Evolutionary conservation across 805 yeast genomes (phyloP), one percentile per base, ranked within the genome.

Genomic region (Gaillardinia entomophila): DNA sequence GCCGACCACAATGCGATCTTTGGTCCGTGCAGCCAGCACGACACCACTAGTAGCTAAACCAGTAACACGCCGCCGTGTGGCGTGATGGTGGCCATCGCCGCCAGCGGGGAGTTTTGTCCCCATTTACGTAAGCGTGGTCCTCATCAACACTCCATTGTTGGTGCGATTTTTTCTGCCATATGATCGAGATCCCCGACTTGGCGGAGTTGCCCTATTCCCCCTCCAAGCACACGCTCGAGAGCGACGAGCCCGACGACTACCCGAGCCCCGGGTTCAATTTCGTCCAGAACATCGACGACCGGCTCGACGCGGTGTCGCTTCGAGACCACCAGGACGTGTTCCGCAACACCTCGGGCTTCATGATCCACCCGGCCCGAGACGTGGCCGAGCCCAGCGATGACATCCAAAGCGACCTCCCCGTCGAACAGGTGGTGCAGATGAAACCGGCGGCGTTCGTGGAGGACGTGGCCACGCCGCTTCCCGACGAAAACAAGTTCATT

Each of bases 121-220:
- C n/a, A n/a, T n/a, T n/a, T n/a, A n/a, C n/a, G n/a, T n/a, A n/a
- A n/a, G n/a, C n/a, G n/a, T n/a, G n/a, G n/a, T n/a, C n/a, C n/a
- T n/a, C n/a, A n/a, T n/a, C n/a, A n/a, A n/a, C n/a, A n/a, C n/a
- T n/a, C n/a, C n/a, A n/a, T n/a, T n/a, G n/a, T n/a, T n/a, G n/a
- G n/a, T n/a, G n/a, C n/a, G n/a, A n/a, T n/a, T n/a, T n/a, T n/a
- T n/a, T n/a, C n/a, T n/a, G 22, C 24, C 27, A 30, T 27, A 66
- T 66, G 72, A 66, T 66, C 35, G 71, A 66, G 39, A 66, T 66
- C 24, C 72, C 72, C 6, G 64, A 61, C 39, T 51, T 66, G 41
- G 67, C 62, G 23, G 61, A 59, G 16, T 33, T 46, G 36, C 34
- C 35, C 19, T 33, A 42, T 26, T 25, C 50, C 20, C 35, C 35